Evolutionary conservation across 768 basidiomycete species (phyloP).

Genomic region (Boletus insuetus): DNA sequence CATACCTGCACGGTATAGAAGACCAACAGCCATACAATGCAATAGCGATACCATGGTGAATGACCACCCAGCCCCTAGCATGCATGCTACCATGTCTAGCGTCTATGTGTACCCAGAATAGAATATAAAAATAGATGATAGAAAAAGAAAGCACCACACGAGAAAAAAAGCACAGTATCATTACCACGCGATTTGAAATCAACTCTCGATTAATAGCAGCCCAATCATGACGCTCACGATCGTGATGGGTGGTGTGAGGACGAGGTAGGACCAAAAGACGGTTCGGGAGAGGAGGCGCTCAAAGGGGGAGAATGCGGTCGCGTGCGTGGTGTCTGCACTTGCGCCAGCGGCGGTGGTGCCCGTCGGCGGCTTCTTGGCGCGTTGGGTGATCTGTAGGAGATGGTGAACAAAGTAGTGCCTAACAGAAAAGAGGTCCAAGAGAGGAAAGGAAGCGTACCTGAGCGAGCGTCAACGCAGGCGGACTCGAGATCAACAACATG

Average conservation of each 20-base stretch:
- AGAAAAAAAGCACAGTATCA: too few species aligned
- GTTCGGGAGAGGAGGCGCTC: slow-evolving; percentile 89
- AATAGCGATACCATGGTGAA: too few species aligned
- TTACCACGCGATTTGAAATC: not conserved
- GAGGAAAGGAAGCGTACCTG: slow-evolving; percentile 40
- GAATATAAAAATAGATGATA: too few species aligned
- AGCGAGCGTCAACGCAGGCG: slow-evolving; percentile 73
- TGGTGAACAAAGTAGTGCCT: not conserved
- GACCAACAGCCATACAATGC: too few species aligned
- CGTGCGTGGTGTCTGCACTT: not conserved
- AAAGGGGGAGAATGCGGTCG: slow-evolving; percentile 41
- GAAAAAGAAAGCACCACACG: too few species aligned
- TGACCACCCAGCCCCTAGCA: too few species aligned
- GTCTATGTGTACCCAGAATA: too few species aligned
- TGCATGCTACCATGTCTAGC: too few species aligned
- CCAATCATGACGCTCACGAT: slow-evolving; percentile 76
- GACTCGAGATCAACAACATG: slow-evolving; percentile 77
- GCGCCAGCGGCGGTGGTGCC: not conserved
- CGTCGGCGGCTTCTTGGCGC: not conserved
- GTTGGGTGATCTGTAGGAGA: slow-evolving; percentile 21
- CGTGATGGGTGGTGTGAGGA: slow-evolving; percentile 84
- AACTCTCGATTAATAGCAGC: slow-evolving; percentile 53
- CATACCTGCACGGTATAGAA: too few species aligned
- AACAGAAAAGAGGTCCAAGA: not conserved
- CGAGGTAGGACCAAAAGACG: slow-evolving; percentile 90